phyloP scores from a whole-genome alignment of 2,329 filamentous ascomycete genomes.

The Diplodia corticola region DNA sequence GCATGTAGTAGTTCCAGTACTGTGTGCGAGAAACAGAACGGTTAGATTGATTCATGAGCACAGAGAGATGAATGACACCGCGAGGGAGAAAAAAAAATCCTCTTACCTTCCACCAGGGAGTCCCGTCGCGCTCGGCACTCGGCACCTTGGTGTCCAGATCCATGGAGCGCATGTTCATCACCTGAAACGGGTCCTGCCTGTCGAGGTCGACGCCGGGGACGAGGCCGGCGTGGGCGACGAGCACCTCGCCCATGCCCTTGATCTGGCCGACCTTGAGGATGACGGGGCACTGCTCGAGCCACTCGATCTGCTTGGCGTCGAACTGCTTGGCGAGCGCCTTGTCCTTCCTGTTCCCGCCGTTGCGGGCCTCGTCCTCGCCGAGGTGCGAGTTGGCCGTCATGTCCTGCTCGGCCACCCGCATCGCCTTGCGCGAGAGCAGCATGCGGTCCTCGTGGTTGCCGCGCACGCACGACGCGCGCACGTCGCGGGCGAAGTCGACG shows the following conservation, averaged over 20 bases:
- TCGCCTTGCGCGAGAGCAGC: slow-evolving; percentile 60
- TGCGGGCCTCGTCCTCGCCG: slow-evolving; percentile 44
- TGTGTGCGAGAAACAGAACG: slow-evolving; percentile 24
- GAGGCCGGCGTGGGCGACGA: slow-evolving; percentile 83
- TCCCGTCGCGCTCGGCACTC: slow-evolving; percentile 53
- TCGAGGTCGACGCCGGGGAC: slow-evolving; percentile 72
- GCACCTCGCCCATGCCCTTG: slow-evolving; percentile 60
- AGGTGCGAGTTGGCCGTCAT: slow-evolving; percentile 34
- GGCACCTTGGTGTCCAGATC: slow-evolving; percentile 63
- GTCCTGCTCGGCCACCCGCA: slow-evolving; percentile 31
- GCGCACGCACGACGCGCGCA: slow-evolving; percentile 78
- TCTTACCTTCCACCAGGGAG: slow-evolving; percentile 65
- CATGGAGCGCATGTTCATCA: slow-evolving; percentile 91
- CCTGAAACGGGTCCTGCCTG: slow-evolving; percentile 72
- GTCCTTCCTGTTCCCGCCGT: slow-evolving; percentile 38
- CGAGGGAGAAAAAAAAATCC: no score
- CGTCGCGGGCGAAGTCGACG: slow-evolving; percentile 69
- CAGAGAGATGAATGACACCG: no score
- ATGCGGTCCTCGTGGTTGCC: slow-evolving; percentile 92
- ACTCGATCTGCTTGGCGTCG: slow-evolving; percentile 62
- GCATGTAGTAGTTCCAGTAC: slow-evolving; percentile 51
- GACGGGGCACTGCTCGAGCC: slow-evolving; percentile 72
- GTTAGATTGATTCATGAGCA: neutral
- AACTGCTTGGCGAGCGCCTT: slow-evolving; percentile 52
- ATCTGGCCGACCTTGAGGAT: slow-evolving; percentile 72